Base-by-base conservation (phyloP, 768 basidiomycete species). In the Cantharellus anzutake region DNA sequence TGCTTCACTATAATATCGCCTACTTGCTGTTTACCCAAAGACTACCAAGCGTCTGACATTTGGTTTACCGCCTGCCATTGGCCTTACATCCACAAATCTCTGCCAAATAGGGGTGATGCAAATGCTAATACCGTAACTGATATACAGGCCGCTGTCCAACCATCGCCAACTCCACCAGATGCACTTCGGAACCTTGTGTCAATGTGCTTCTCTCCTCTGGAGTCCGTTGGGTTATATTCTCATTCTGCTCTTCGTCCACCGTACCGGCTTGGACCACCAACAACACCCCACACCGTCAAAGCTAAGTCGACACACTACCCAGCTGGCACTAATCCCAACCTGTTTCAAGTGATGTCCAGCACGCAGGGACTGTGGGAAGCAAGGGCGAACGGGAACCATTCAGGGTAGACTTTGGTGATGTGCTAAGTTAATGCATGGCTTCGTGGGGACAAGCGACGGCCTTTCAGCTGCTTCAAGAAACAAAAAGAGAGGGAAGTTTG, bases 21-120 rank as follows among this genome's bases (percentile, higher is more conserved):
- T 90, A 88, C 69, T 78, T 90, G n/a, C 84, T 84, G 1, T 77
- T 84, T 67, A 89, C 86, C 14, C 88, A 90, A 66, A 76, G 62
- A 4, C 34, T 63, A 7, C 52, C 52, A 11, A 29, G 14, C 44
- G 29, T 48, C 44, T 29, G 11, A 48, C 44, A 11, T 29, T 29
- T 48, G 44, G 29, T 29, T 48, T 48, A 48, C 29, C 73, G 59
- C 79, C 88, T 42, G 79, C 81, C 41, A 78, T 90, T 16, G 81
- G 84, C 0, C 78, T 89, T 29, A 80, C 80, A 29, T 83, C 20
- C 20, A 29, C 20, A 29, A 29, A 29, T 29, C 20, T 29, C 20
- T 29, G 20, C 20, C 20, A 29, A 29, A 29, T 29, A 1, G 20
- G 20, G 20, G 20, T 29, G 20, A 29, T 29, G 20, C 20, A 29